Base-by-base conservation (phyloP, 495 filamentous ascomycete genomes). In the Tuber indicum region DNA sequence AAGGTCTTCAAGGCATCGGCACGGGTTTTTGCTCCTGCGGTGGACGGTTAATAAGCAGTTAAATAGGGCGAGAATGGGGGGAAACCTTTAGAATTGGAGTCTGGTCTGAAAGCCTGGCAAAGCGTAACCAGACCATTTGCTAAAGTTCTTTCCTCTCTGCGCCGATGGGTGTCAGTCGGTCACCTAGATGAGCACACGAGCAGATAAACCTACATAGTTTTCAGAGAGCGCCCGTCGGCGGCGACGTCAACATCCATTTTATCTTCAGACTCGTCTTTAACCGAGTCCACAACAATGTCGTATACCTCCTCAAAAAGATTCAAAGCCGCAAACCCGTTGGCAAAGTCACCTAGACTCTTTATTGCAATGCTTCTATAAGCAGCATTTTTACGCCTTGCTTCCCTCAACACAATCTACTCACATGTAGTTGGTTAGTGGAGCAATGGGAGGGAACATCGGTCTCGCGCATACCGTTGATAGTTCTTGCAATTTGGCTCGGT, bases 331-430 rank as follows among this genome's bases (percentile, higher is more conserved):
- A 91, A 88, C 52, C 87, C 88, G 49, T 87, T 87, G 16, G 89
- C 88, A 77, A 94, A 91, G 73, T 90, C 87, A 76, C 92, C 94
- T 17, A 98, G 86, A 62, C 89, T 91, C 73, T 87, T 85, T 74
- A 97, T 86, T 26, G 92, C 93, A 82, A 92, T 88, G 36, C 91
- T 92, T 21, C 92, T 89, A 84, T 97, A 99, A 3, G 86, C 84
- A 41, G 89, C 88, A 83, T 98, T 99, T 78, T 92, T 92, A 23
- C 96, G 90, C 86, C 94, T 97, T 14, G 94, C 94, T 88, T 99
- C 96, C 73, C 95, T 90, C 73, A 94, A 85, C 32, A 90, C 87
- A 78, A 97, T 92, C 83, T 89, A 89, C 83, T 85, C 85, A 45
- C 49, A 70, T 32, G 23, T 36, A 46, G 52, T 74, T 75, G 77